These are phyloP conservation scores for Fraxinus cuspidata DNA, from an alignment of 257 asterid genomes.

Conservation along the genomic window DNA sequence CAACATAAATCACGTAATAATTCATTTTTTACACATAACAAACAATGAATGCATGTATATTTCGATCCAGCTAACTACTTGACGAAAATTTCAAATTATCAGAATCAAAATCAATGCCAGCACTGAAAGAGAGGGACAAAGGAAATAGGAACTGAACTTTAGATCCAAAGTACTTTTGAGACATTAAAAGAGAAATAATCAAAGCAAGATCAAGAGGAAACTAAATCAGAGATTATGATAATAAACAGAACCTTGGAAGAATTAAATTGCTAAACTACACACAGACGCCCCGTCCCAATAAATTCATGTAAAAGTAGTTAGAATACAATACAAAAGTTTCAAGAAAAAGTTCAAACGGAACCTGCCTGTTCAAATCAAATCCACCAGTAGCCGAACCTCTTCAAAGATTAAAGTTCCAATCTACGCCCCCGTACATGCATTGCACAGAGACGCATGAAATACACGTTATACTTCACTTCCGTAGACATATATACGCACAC, in stretches of 20 bases:
- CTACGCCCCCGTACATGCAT: not conserved
- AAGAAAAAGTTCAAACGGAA: constrained; percentile 25
- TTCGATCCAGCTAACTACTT: not conserved
- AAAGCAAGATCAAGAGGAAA: constrained; percentile 5
- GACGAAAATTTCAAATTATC: not conserved
- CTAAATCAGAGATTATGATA: too few relatives aligned
- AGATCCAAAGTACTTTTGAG: constrained; percentile 8
- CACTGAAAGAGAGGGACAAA: not conserved
- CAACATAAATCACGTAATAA: too few relatives aligned
- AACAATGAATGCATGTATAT: not conserved
- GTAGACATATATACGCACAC: too few relatives aligned
- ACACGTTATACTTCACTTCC: not conserved
- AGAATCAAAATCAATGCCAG: not conserved
- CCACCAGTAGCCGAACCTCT: constrained; percentile 3
- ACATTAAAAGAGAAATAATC: not conserved
- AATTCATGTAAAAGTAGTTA: not conserved
- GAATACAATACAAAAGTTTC: not conserved
- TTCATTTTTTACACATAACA: not conserved
- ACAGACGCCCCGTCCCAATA: not conserved
- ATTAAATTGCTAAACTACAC: constrained; percentile 10
- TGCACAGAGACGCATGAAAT: not conserved
- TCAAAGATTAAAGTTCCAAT: not conserved
- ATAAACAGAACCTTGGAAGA: not conserved
- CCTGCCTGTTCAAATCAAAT: constrained; percentile 17
- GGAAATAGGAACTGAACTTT: constrained; percentile 10